A percentile compares a stretch with the other conserved stretches of the same genome.
These are phyloP conservation scores for Nakazawaea pomicola DNA, from an alignment of 805 yeast genomes.

Conservation along the genomic window DNA sequence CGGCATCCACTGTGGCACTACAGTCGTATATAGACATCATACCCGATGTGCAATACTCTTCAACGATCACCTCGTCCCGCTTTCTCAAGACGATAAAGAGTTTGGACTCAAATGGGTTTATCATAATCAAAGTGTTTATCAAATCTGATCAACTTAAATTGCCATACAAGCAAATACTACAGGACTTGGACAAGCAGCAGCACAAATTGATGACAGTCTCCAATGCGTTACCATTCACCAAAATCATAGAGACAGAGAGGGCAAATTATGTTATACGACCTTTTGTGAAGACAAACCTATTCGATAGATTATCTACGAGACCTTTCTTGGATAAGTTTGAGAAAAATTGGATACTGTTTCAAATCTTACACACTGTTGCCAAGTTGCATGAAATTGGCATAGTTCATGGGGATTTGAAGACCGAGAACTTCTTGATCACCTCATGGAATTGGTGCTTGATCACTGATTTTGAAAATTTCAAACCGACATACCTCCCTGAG, in stretches of 20 bases:
- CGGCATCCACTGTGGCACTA: conserved; percentile 87
- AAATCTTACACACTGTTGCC: conserved; percentile 58
- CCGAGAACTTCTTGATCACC: conserved; percentile 83
- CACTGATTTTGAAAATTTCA: conserved; percentile 79
- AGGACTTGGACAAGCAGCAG: conserved; percentile 29
- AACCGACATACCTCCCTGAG: conserved; percentile 83
- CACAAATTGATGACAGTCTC: conserved; percentile 41
- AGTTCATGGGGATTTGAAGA: conserved; percentile 86
- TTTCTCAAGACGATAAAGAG: conserved; percentile 86
- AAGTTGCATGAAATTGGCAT: conserved; percentile 59
- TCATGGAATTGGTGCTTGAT: conserved; percentile 85
- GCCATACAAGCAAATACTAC: conserved; percentile 22
- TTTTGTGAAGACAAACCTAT: conserved; percentile 69
- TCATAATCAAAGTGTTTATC: conserved; percentile 76
- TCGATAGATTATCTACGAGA: conserved; percentile 79
- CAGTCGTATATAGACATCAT: conserved; percentile 85
- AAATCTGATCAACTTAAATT: conserved; percentile 48
- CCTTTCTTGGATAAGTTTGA: conserved; percentile 84
- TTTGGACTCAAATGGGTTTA: conserved; percentile 63
- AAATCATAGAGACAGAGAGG: conserved; percentile 79
- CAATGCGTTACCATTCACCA: conserved; percentile 66
- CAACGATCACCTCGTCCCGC: conserved; percentile 73
- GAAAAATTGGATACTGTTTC: conserved; percentile 80
- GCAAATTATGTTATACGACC: conserved; percentile 91
- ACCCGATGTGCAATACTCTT: conserved; percentile 67